These are phyloP conservation scores for Corymbia calophylla DNA, from an alignment of 441 rosid species.

Conservation along the genomic window DNA sequence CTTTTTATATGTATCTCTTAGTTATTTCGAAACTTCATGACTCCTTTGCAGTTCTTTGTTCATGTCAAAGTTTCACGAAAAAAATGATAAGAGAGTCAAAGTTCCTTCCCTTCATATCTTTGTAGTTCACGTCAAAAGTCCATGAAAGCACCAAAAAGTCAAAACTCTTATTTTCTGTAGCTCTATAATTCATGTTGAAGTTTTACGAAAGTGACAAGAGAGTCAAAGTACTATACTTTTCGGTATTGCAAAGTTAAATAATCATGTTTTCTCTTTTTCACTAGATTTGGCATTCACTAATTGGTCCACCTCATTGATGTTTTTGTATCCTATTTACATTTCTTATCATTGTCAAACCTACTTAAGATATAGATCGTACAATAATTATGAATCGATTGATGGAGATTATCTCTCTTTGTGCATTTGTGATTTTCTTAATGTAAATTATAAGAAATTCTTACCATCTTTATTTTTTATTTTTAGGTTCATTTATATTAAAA, in stretches of 20 bases:
- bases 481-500: not conserved
- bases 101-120: not conserved
- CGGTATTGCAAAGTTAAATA: not conserved
- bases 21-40: not conserved
- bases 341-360: not conserved
- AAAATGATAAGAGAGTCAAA: not conserved
- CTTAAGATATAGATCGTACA: no score
- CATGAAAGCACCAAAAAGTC: not conserved
- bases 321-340: not conserved
- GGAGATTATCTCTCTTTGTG: fast-evolving
- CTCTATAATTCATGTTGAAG: not conserved
- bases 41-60: not conserved
- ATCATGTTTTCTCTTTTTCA: no score
- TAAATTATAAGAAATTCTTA: no score
- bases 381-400: not conserved
- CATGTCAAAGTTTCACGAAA: not conserved
- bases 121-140: not conserved
- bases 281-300: not conserved
- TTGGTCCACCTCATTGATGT: fast-evolving
- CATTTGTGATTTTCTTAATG: not conserved
- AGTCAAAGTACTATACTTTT: not conserved
- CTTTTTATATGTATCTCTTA: not conserved
- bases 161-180: not conserved
- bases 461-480: not conserved
- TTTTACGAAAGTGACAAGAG: not conserved